Evolutionary conservation across 768 basidiomycete species (phyloP), one percentile per base, ranked within the genome.

Genomic region (Phylloporus arenicola): DNA sequence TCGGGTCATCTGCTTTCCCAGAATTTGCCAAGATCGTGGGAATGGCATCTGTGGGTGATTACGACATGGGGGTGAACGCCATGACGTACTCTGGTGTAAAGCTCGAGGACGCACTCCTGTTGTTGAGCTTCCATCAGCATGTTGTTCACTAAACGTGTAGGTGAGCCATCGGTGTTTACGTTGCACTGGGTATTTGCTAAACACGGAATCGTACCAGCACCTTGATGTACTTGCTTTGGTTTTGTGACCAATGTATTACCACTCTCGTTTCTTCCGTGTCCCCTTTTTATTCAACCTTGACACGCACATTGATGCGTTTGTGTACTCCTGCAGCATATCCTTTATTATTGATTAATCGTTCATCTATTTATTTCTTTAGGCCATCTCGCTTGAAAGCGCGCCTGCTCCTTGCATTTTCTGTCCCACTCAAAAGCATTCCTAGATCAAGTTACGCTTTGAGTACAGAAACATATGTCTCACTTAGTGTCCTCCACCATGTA

Each of bases 101-200:
- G 60, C 73, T 86, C 45, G 87, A 88, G 65, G 87, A 90, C 58
- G 87, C 87, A 4, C 68, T 86, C 29, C 68, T 90, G 35, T 72
- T 90, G 45, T 74, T 90, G 55, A 81, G 80, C 64, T 90, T 90
- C 72, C 82, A 85, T 60, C 80, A 83, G 41, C 80, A 83, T 57
- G 73, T 75, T 55, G 77, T 79, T 56, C 81, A 78, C 53, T 82
- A 70, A 73, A 42, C 54, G 24, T 58, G 53, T 58, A 61, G 59
- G 64, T 65, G 53, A 12, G 58, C 57, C 16, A 41, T 30, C 20
- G 12, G 34, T 37, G 27, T 43, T 54, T 27, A 41, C 25, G 2
- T 10, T 19, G 6, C 20, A 34, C 8, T n/a, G 9, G 29, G 16
- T 14, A 37, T 20, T 27, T 22, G 11, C 30, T 66, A 35, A 67